phyloP scores from a whole-genome alignment of 768 basidiomycete species.

The Boletus rubescentipes region DNA sequence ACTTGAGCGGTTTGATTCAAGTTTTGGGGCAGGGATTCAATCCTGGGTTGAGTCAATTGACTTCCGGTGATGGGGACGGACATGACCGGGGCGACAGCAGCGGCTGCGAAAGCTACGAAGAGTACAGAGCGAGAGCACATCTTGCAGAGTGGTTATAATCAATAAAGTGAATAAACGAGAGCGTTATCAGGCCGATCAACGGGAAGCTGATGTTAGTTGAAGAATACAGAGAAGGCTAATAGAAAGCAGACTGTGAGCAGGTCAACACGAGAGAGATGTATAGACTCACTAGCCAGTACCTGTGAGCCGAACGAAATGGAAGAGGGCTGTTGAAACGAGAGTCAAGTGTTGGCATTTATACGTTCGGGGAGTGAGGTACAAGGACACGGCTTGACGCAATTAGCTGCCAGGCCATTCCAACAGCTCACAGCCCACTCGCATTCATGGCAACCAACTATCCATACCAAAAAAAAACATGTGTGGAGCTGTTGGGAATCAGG shows the following conservation, averaged over 20 bases:
- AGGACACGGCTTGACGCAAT: not conserved
- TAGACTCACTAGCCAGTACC: constrained; percentile 24
- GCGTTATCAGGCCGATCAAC: constrained; percentile 14
- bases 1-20: not conserved
- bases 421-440: not conserved
- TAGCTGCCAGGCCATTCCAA: not conserved
- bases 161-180: constrained; percentile 4
- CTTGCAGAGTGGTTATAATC: constrained; percentile 1
- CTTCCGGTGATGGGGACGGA: not conserved
- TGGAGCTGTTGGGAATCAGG: not conserved
- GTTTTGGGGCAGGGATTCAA: too few species aligned
- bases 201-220: constrained; percentile 7
- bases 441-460: not conserved
- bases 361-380: not conserved
- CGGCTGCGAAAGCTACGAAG: constrained; percentile 4
- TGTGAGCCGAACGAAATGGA: constrained; percentile 19
- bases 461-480: not conserved
- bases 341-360: not conserved
- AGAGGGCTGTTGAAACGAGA: constrained; percentile 7
- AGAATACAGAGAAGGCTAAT: constrained; percentile 16
- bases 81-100: constrained; percentile 5
- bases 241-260: constrained; percentile 1
- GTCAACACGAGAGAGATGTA: not conserved
- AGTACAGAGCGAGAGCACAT: constrained; percentile 10
- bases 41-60: too few species aligned